A percentile compares a stretch with the other conserved stretches of the same genome.
Conservation (phyloP, 2,329 filamentous ascomycete species). For the Arthroderma sp. region DNA sequence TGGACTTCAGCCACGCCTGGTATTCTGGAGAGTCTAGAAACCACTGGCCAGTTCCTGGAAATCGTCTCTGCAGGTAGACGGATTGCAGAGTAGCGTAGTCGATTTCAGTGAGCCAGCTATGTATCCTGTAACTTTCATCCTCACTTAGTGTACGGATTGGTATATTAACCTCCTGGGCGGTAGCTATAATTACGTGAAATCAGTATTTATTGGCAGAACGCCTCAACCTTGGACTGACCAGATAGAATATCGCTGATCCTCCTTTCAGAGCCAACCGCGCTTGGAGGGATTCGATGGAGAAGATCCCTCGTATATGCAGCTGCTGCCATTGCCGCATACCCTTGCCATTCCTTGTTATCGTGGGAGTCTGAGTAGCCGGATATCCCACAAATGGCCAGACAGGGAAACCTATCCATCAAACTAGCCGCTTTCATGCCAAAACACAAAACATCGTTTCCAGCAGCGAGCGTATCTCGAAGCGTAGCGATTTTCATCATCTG, state of each 20-base stretch:
- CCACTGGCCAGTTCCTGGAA: conserved; percentile 13
- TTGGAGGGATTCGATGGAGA: conserved; percentile 5
- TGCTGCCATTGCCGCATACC: conserved; percentile 12
- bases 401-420: conserved; percentile 8
- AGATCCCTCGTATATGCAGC: conserved; percentile 13
- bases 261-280: no score
- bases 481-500: not conserved
- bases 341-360: conserved; percentile 12
- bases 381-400: conserved; percentile 13
- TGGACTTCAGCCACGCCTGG: conserved; percentile 1
- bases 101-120: no score
- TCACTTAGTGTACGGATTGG: no score
- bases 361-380: conserved; percentile 13
- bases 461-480: not conserved
- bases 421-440: conserved; percentile 13
- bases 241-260: no score
- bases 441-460: not conserved
- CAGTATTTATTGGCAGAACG: no score
- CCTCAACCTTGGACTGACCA: no score
- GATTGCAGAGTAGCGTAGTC: not conserved
- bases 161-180: no score
- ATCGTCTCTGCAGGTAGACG: not conserved
- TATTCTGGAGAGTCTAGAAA: conserved; percentile 12
- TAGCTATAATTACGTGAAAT: no score
- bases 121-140: no score